These are phyloP conservation scores for Monilinia aucupariae DNA, from an alignment of 2,329 filamentous ascomycete genomes.

Conservation along the genomic window DNA sequence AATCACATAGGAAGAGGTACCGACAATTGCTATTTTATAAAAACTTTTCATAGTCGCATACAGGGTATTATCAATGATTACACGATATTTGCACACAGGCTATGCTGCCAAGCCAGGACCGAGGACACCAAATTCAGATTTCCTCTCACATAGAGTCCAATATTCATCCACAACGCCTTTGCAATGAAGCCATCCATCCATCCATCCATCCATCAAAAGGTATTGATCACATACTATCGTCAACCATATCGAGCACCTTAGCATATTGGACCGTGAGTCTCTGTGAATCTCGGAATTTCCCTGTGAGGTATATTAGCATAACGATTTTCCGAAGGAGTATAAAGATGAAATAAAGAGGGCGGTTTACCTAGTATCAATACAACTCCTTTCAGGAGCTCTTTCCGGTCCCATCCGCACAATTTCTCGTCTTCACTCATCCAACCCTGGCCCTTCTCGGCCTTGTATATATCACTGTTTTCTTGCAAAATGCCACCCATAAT, in stretches of 20 bases:
- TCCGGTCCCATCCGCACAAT: constrained; percentile 86
- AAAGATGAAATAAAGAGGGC: not conserved
- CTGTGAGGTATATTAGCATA: constrained; percentile 42
- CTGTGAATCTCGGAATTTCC: constrained; percentile 93
- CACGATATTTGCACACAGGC: constrained; percentile 2
- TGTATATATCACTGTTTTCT: constrained; percentile 45
- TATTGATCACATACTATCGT: constrained; percentile 21
- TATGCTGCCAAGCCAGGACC: not conserved
- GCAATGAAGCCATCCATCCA: not conserved
- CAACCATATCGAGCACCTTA: constrained; percentile 61
- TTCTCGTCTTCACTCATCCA: constrained; percentile 65
- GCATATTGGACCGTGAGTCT: constrained; percentile 93
- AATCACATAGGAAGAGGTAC: not conserved
- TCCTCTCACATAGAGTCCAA: constrained; percentile 1
- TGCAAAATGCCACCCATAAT: constrained; percentile 67
- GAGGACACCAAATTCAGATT: constrained; percentile 1
- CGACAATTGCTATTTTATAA: not conserved
- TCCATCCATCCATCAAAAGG: not conserved
- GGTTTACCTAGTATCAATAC: constrained; percentile 82
- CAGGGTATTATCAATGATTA: constrained; percentile 14
- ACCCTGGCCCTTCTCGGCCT: constrained; percentile 44
- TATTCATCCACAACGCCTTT: constrained; percentile 6
- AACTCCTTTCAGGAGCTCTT: constrained; percentile 82
- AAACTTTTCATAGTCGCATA: constrained; percentile 1
- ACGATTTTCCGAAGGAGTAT: not conserved